Evolutionary conservation across 2,329 filamentous ascomycete species (phyloP).

Genomic region (Alternaria arborescens): DNA sequence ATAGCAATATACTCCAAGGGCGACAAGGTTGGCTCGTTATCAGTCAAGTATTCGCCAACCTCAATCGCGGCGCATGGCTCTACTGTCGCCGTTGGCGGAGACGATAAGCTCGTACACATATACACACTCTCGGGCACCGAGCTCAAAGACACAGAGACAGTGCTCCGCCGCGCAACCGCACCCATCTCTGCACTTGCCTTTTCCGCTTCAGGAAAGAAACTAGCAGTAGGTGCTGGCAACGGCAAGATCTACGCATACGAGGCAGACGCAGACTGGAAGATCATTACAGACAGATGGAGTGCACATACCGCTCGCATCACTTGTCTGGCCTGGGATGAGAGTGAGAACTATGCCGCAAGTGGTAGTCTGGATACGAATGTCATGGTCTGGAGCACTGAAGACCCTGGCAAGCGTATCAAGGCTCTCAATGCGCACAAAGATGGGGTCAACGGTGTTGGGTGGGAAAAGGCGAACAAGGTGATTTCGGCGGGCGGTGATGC

Average conservation of each 20-base stretch:
- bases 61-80: conserved; percentile 74
- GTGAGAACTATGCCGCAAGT: conserved; percentile 80
- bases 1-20: conserved; percentile 69
- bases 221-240: conserved; percentile 82
- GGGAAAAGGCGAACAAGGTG: conserved; percentile 72
- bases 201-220: conserved; percentile 75
- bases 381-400: conserved; percentile 86
- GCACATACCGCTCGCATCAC: conserved; percentile 75
- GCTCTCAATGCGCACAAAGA: conserved; percentile 93
- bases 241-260: conserved; percentile 89
- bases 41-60: conserved; percentile 71
- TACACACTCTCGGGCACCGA: conserved; percentile 70
- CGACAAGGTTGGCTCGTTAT: conserved; percentile 66
- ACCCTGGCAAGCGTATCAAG: conserved; percentile 85
- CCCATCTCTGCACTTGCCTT: conserved; percentile 84
- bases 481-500: conserved; percentile 87
- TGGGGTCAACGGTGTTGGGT: conserved; percentile 86
- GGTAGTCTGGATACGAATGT: conserved; percentile 91
- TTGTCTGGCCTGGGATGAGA: conserved; percentile 76
- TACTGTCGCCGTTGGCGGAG: conserved; percentile 77
- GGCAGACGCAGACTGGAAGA: conserved; percentile 67
- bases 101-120: conserved; percentile 77
- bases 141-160: conserved; percentile 60
- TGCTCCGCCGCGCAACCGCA: conserved; percentile 73
- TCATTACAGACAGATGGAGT: conserved; percentile 82